Base-by-base conservation (phyloP, 345 rosid species). In the Tarenaya hassleriana region DNA sequence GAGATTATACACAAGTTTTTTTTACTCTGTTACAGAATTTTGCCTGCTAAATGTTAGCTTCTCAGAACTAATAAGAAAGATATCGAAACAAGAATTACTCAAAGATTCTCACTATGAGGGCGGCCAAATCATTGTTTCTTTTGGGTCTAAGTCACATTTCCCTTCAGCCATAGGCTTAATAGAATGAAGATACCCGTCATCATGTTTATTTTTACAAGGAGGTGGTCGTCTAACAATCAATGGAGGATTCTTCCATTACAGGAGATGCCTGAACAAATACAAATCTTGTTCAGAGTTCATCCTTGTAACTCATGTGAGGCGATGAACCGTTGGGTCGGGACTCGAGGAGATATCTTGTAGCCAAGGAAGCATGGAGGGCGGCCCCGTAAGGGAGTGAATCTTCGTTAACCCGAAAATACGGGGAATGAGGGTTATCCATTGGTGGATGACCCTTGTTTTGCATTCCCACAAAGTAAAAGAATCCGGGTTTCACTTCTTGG, bases 331-430 rank as follows among this genome's bases (percentile, higher is more conserved):
- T 61, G 4, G 56, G 42, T 20, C 58, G 69, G 19, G 47, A 58
- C 24, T 74, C 60, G 10, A 70, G 77, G 69, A 86, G 87, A 63
- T 70, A 79, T 16, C 75, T 71, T 2, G 86, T 48, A 35, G 94
- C 90, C 66, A 92, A 56, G 18, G 96, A 81, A 53, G 95, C 94
- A 34, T 87, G 95, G 52, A 92, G 94, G 0, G 98, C 86, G 55
- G 95, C 95, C 41, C 96, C 98, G 31, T 81, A 81, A 47, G 94
- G 92, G 64, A 87, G 75, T 7, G 40, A 76, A 11, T 84, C 80
- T 70, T 92, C 96, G 7, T 84, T 84, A 51, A 92, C 50, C 43
- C 60, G 43, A 40, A 84, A 87, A 60, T 67, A 60, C 4, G 92
- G 96, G 0, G 89, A 70, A 72, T 83, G 95, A 1, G 27, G 66